Evolutionary conservation across 2,329 filamentous ascomycete species (phyloP).

Genomic region (Phyllosticta citribraziliensis): DNA sequence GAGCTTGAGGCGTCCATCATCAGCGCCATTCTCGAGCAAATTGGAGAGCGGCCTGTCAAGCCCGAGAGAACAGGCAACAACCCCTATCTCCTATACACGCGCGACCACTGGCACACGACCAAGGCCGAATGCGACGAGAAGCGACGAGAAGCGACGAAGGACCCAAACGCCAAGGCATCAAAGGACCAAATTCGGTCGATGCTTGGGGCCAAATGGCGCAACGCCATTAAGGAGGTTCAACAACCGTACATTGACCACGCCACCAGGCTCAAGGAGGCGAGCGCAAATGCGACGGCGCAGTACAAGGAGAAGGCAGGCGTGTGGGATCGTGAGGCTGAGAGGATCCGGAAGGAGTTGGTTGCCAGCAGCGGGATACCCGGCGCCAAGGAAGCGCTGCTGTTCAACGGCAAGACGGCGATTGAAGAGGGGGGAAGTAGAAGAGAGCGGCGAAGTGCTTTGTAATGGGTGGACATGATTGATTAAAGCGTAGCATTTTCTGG

Average conservation of each 20-base stretch:
- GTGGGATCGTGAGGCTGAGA: conserved; percentile 61
- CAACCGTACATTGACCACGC: conserved; percentile 70
- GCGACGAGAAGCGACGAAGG: conserved; percentile 54
- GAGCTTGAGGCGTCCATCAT: conserved; percentile 50
- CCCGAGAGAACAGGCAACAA: conserved; percentile 69
- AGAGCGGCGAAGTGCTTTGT: conserved; percentile 19
- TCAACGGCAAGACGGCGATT: conserved; percentile 29
- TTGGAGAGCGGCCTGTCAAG: conserved; percentile 66
- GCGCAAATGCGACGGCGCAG: conserved; percentile 46
- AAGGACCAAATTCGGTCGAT: conserved; percentile 71
- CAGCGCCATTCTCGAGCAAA: conserved; percentile 44
- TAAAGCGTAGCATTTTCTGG: background rate
- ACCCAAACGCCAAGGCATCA: conserved; percentile 56
- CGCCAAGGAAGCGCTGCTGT: conserved; percentile 16
- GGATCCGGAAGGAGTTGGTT: conserved; percentile 35
- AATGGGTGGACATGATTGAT: background rate
- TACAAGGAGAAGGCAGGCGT: conserved; percentile 53
- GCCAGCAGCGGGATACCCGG: conserved; percentile 11
- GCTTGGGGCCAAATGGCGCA: conserved; percentile 85
- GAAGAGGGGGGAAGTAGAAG: conserved; percentile 27
- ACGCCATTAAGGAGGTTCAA: conserved; percentile 58
- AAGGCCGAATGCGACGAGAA: conserved; percentile 58
- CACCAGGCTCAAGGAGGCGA: conserved; percentile 57
- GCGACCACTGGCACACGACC: conserved; percentile 54
- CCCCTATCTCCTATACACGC: conserved; percentile 83